Base-by-base conservation (phyloP, 1,284 basidiomycete species). In the Ustilago hordei region DNA sequence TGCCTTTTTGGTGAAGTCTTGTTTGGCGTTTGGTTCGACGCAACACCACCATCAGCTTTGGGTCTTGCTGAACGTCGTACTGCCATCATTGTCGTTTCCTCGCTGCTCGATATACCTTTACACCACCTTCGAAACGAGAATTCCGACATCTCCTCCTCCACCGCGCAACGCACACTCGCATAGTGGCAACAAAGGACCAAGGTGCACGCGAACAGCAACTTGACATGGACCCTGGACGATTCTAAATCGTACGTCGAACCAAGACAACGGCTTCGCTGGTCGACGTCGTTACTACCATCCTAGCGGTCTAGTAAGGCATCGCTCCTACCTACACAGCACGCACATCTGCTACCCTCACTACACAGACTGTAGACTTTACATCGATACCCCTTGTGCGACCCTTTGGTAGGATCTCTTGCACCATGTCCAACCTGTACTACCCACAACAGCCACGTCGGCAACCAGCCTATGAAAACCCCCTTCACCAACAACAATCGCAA, bases 401-500 rank as follows among this genome's bases (percentile, higher is more conserved):
- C 15, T 6, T 17, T 41, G 1, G 39, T 19, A n/a, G 7, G 6
- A 8, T 19, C 48, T 50, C 28, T 13, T 8, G 28, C 63, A 58
- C 39, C 52, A 76, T 73, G 78, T 63, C 75, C 3, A 71, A 77
- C 39, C 55, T 64, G 17, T 79, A 74, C 75, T 71, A 79, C 43
- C 59, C 75, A 3, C 60, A 50, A 12, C 65, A 63, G 45, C 62
- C 61, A 5, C 35, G 41, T 28, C 52, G 67, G 31, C 66, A 70
- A 19, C 61, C 62, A 8, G 70, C 47, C 11, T 71, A 74, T 38
- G 52, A 64, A 2, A 64, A 61, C 32, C 68, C 70, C 17, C 68
- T 69, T 15, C 19, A 55, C 55, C 13, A 8, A 8, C 19, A 45
- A 45, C 43, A 45, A 8, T 19, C 13, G 7, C n/a, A 5, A 7